Conservation (phyloP, 2,329 filamentous ascomycete species). For the Fusarium equiseti region DNA sequence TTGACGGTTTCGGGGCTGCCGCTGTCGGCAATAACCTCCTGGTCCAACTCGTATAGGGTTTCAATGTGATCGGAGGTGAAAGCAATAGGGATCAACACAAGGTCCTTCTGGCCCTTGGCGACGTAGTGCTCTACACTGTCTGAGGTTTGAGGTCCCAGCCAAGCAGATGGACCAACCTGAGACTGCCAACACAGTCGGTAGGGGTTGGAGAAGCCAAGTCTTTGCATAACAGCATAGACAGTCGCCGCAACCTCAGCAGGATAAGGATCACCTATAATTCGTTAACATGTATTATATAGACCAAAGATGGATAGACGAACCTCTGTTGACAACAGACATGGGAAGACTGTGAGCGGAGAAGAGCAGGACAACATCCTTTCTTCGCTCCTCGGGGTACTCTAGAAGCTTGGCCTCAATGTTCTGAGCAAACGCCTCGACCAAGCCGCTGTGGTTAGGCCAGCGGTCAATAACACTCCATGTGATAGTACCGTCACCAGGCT, state of each 20-base stretch:
- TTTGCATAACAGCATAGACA: constrained; percentile 95
- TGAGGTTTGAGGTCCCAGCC: constrained; percentile 94
- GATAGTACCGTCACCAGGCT: constrained; percentile 74
- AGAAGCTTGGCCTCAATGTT: constrained; percentile 89
- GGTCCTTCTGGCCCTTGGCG: constrained; percentile 89
- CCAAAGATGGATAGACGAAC: constrained; percentile 55
- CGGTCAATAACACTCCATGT: constrained; percentile 98
- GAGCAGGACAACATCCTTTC: constrained; percentile 84
- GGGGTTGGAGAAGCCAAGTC: constrained; percentile 86
- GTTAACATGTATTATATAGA: constrained; percentile 44
- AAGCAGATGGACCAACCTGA: constrained; percentile 93
- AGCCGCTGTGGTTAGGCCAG: constrained; percentile 91
- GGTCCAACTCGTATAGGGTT: constrained; percentile 92
- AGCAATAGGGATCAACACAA: constrained; percentile 92
- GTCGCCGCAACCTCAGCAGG: constrained; percentile 96
- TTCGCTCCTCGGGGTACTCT: constrained; percentile 84
- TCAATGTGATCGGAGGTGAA: constrained; percentile 99
- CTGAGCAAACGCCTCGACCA: constrained; percentile 91
- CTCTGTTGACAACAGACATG: constrained; percentile 96
- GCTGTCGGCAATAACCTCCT: constrained; percentile 92
- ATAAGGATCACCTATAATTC: constrained; percentile 83
- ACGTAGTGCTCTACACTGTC: constrained; percentile 90
- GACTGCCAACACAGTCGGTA: constrained; percentile 98
- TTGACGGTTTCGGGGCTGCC: constrained; percentile 84
- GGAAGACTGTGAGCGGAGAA: constrained; percentile 97